phyloP scores from a whole-genome alignment of 1,139 yeast genomes.

The Pichia sp. region DNA sequence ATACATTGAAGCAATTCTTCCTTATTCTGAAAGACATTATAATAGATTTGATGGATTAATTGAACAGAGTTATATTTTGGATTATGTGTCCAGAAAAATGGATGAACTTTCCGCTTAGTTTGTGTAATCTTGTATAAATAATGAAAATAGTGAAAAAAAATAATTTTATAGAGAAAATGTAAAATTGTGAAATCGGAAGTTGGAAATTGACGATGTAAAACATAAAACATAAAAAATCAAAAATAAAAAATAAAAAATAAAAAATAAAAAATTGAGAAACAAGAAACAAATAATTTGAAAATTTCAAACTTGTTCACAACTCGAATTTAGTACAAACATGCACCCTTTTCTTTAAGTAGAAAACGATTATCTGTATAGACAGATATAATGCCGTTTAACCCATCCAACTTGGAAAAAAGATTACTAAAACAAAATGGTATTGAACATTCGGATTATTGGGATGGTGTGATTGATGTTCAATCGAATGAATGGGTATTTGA shows the following conservation, averaged over 20 bases:
- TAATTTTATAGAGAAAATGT: not conserved
- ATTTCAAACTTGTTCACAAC: too few relatives aligned
- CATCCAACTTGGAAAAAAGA: not conserved
- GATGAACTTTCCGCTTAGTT: slow-evolving; percentile 33
- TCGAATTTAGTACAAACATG: too few relatives aligned
- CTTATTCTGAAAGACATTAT: slow-evolving; percentile 84
- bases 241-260: too few relatives aligned
- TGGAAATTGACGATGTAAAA: too few relatives aligned
- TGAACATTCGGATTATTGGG: slow-evolving; percentile 16
- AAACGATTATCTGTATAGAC: not conserved
- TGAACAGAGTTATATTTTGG: slow-evolving; percentile 80
- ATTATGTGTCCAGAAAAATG: slow-evolving; percentile 79
- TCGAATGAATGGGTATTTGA: slow-evolving; percentile 27
- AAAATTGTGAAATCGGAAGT: not conserved
- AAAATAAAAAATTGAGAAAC: too few relatives aligned
- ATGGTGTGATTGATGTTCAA: slow-evolving; percentile 26
- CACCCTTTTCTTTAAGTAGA: not conserved
- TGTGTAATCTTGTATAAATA: not conserved
- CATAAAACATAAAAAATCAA: too few relatives aligned
- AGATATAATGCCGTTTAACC: not conserved
- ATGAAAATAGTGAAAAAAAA: not conserved
- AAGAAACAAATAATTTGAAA: too few relatives aligned
- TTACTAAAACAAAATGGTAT: not conserved
- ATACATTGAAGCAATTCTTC: slow-evolving; percentile 66
- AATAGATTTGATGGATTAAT: slow-evolving; percentile 67